Conservation (phyloP, 2,329 filamentous ascomycete species). For the Diaporthe sp. region DNA sequence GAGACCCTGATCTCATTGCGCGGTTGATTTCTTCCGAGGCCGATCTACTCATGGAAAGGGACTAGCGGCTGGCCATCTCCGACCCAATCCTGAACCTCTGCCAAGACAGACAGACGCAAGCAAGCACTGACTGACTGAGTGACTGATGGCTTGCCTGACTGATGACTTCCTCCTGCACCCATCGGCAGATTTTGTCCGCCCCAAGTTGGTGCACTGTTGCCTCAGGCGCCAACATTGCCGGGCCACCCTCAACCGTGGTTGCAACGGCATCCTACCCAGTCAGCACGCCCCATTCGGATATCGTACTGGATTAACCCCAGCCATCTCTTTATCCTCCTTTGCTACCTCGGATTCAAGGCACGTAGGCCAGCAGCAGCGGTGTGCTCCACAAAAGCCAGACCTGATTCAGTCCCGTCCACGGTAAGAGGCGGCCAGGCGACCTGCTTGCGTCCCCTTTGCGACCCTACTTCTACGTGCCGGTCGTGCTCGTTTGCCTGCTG, state of each 20-base stretch:
- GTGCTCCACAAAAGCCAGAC: constrained; percentile 29
- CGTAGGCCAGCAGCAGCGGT: neutral
- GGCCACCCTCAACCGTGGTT: constrained; percentile 5
- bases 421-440: neutral
- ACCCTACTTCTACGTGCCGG: neutral
- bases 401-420: constrained; percentile 14
- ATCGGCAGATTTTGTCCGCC: constrained; percentile 34
- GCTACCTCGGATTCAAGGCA: constrained; percentile 12
- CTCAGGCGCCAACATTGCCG: neutral
- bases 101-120: constrained; percentile 16
- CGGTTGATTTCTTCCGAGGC: constrained; percentile 23
- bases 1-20: constrained; percentile 30
- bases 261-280: neutral
- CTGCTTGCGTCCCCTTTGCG: neutral
- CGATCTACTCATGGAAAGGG: constrained; percentile 21
- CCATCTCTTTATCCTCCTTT: constrained; percentile 19
- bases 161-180: constrained; percentile 10
- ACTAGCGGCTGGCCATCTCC: constrained; percentile 30
- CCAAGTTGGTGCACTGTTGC: constrained; percentile 5
- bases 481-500: neutral
- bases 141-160: constrained; percentile 13
- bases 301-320: constrained; percentile 32
- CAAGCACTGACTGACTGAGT: neutral
- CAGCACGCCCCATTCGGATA: constrained; percentile 7
- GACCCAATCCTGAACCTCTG: constrained; percentile 26